Evolutionary conservation across 192 early-diverging fungal species (phyloP), one percentile per base, ranked within the genome.

Genomic region (Funneliformis mosseae): DNA sequence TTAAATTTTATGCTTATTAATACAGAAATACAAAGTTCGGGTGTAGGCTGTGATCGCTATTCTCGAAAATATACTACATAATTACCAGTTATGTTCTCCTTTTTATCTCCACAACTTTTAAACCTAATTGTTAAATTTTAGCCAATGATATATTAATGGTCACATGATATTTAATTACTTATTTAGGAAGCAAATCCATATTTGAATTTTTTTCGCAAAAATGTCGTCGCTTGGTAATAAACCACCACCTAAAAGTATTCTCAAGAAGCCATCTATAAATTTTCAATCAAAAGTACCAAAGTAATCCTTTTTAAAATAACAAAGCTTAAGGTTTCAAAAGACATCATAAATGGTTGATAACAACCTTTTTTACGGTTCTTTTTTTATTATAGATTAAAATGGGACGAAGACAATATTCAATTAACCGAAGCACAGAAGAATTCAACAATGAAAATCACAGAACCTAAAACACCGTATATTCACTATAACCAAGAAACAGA

Each of bases 381-480:
- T 42, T 82, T 82, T 75, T 74, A 21, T 77, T 41, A 68, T 81
- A 92, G 96, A 64, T 86, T 97, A 82, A 92, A 90, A 77, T 98
- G 97, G 96, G 96, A 98, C 83, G 97, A 99, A 87, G 96, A 96
- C 81, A 97, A 95, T 84, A 77, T 99, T 55, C 87, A 89, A 80
- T 84, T 95, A 6, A 97, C 96, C 1, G 97, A 99, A 83, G 91
- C 94, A 6, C 91, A 96, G 81, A 96, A 96, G 85, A 91, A 92
- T 73, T 87, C 93, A 23, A 97, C 93, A 43, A 99, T 99, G 98
- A 98, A 98, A 86, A 95, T 98, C 8, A 90, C 92, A 46, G 97
- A 99, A 82, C 97, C 97, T 28, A 96, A 95, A 85, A 99, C 98
- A 1, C 98, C 98, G 0, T 99, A 88, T 76, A 94, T 99, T 74